Evolutionary conservation across 2,329 filamentous ascomycete species (phyloP).

Genomic region (Fusarium lyarnte): DNA sequence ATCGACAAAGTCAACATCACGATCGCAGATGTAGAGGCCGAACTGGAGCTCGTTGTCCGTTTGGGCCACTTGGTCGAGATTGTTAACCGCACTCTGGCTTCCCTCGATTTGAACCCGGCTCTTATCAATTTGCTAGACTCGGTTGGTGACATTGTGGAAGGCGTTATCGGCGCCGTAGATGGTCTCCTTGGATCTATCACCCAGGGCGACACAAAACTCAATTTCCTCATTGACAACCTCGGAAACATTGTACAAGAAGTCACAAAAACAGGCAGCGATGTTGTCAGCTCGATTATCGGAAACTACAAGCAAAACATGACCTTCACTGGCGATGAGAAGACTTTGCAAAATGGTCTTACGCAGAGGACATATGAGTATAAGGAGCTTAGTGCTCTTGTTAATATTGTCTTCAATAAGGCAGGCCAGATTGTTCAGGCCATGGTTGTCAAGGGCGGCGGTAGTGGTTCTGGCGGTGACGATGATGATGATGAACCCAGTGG

Average conservation of each 20-base stretch:
- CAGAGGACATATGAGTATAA: slow-evolving; percentile 22
- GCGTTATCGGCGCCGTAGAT: slow-evolving; percentile 9
- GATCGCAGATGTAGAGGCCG: slow-evolving; percentile 18
- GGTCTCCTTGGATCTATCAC: slow-evolving; percentile 22
- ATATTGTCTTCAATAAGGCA: slow-evolving; percentile 25
- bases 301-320: slow-evolving; percentile 28
- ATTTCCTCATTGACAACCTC: slow-evolving; percentile 23
- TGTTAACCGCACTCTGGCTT: slow-evolving; percentile 22
- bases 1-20: slow-evolving; percentile 29
- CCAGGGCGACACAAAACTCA: slow-evolving; percentile 21
- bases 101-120: slow-evolving; percentile 19
- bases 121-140: slow-evolving; percentile 20
- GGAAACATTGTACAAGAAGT: slow-evolving; percentile 25
- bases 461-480: background rate
- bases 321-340: slow-evolving; percentile 22
- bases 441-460: slow-evolving; percentile 12
- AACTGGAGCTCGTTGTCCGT: slow-evolving; percentile 22
- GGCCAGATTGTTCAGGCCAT: slow-evolving; percentile 22
- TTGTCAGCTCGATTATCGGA: slow-evolving; percentile 20
- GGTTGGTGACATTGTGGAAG: slow-evolving; percentile 15
- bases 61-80: slow-evolving; percentile 19
- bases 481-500: background rate
- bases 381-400: slow-evolving; percentile 14
- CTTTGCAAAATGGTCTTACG: background rate
- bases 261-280: slow-evolving; percentile 3